Conservation (phyloP, 1,284 basidiomycete genomes). For the Pyrrhoderma lamaoense region DNA sequence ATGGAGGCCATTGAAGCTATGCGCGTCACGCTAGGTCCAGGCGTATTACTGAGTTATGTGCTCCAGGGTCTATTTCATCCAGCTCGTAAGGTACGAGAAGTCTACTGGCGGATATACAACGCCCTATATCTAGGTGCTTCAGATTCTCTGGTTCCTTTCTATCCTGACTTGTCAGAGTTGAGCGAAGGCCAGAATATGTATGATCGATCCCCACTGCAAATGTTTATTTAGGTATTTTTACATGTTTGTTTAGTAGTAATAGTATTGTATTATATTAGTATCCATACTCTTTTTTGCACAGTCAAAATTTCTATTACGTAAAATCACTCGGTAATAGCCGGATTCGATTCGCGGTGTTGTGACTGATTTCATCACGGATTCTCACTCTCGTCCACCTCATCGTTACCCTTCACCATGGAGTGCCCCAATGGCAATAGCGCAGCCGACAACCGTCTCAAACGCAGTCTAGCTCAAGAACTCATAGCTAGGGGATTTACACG, state of each 20-base stretch:
- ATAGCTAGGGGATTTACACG: slow-evolving; percentile 61
- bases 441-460: slow-evolving; percentile 17
- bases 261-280: slow-evolving; percentile 1
- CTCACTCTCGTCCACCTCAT: slow-evolving; percentile 1
- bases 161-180: slow-evolving; percentile 82
- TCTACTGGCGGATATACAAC: slow-evolving; percentile 92
- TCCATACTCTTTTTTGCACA: not conserved
- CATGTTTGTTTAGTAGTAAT: slow-evolving; percentile 1
- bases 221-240: slow-evolving; percentile 50
- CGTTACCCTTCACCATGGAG: not conserved
- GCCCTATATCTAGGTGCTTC: slow-evolving; percentile 82
- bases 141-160: slow-evolving; percentile 92
- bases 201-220: slow-evolving; percentile 77
- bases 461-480: slow-evolving; percentile 60
- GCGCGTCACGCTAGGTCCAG: slow-evolving; percentile 92
- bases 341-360: slow-evolving; percentile 15
- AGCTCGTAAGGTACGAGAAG: slow-evolving; percentile 91
- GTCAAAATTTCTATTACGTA: not conserved
- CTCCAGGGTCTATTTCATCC: slow-evolving; percentile 95
- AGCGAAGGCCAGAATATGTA: slow-evolving; percentile 87
- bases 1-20: slow-evolving; percentile 97
- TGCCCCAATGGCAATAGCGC: not conserved
- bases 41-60: slow-evolving; percentile 84
- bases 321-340: not conserved
- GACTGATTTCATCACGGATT: slow-evolving; percentile 1